Evolutionary conservation across 139 green algal genomes (phyloP), one percentile per base, ranked within the genome.

Genomic region (Limnomonas spitsbergensis): DNA sequence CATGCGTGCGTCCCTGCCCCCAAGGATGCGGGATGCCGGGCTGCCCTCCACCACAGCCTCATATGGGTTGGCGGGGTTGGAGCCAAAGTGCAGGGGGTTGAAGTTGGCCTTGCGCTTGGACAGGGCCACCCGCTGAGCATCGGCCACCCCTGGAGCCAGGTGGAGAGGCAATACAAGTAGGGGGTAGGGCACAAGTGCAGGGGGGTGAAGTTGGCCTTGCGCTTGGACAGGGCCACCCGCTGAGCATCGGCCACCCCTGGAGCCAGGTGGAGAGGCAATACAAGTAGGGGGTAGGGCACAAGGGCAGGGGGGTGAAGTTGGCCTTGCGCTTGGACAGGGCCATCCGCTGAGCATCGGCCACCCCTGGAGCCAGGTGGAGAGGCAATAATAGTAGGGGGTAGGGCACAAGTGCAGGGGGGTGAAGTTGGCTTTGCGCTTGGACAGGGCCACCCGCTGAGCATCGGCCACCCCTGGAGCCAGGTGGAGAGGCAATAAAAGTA

Each of bases 1-100:
- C 14, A 61, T 14, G 20, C 47, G 47, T 20, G 14, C 20, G 47
- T 20, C n/a, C n/a, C n/a, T n/a, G 73, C 37, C 42, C 73, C 76
- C 3, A 1, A 34, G 9, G 69, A 73, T 73, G 1, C 81, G 76
- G 0, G 61, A 69, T 27, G 81, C 76, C 27, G 81, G 81, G 4
- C 53, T 52, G 0, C 76, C 81, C 3, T 85, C 81, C 14, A 78
- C 40, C 4, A 80, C 40, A 1, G 77, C 66, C 77, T 85, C 81
- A 77, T 72, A 85, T 4, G 81, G 81, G 66, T 82, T 85, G 71
- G 37, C 0, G 0, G 61, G 54, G 56, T 67, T 75, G n/a, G 29
- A 52, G 29, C 76, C 61, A 68, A 75, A 67, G 26, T 53, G 56
- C 4, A 75, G 32, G 4, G 61, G 35, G 34, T 80, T 67, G 1